A percentile compares a stretch with the other conserved stretches of the same genome.
Evolutionary conservation across 2,329 filamentous ascomycete genomes (phyloP).

Genomic region (Colletotrichum cuscutae): DNA sequence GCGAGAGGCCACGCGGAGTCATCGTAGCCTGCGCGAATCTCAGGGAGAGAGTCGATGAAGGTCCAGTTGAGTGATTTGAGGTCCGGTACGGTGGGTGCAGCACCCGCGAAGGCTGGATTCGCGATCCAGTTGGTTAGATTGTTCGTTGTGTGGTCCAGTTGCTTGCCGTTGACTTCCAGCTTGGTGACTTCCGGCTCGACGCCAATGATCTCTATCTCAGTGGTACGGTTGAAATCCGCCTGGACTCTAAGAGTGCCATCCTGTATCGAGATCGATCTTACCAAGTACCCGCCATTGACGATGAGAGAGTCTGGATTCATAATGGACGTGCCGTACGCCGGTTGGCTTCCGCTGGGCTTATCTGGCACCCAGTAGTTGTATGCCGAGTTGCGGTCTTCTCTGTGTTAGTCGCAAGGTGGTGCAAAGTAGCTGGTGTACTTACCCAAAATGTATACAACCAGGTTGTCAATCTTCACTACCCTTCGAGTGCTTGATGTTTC

Average conservation of each 20-base stretch:
- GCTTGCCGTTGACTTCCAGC: conserved; percentile 54
- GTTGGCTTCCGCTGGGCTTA: conserved; percentile 47
- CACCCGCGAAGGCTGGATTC: conserved; percentile 40
- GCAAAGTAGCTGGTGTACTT: background rate
- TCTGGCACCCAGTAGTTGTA: conserved; percentile 78
- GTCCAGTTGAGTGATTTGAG: conserved; percentile 73
- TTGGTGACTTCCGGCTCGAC: conserved; percentile 64
- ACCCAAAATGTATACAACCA: conserved; percentile 68
- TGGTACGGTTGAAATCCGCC: conserved; percentile 79
- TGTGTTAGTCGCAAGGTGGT: conserved; percentile 7
- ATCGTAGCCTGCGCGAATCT: conserved; percentile 71
- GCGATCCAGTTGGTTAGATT: conserved; percentile 58
- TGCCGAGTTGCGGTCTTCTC: conserved; percentile 69
- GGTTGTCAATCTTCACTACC: conserved; percentile 58
- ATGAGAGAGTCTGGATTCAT: conserved; percentile 61
- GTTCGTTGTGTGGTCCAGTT: conserved; percentile 47
- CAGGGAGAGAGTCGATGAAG: conserved; percentile 76
- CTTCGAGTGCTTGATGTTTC: conserved; percentile 62
- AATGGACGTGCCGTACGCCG: conserved; percentile 46
- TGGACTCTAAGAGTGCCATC: conserved; percentile 69
- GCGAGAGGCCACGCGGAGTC: conserved; percentile 75
- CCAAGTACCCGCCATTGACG: conserved; percentile 71
- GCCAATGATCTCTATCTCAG: conserved; percentile 74
- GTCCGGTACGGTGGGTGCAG: conserved; percentile 62
- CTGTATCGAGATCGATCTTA: conserved; percentile 67